Conservation (phyloP, 1,284 basidiomycete genomes). For the Irpex sp. region DNA sequence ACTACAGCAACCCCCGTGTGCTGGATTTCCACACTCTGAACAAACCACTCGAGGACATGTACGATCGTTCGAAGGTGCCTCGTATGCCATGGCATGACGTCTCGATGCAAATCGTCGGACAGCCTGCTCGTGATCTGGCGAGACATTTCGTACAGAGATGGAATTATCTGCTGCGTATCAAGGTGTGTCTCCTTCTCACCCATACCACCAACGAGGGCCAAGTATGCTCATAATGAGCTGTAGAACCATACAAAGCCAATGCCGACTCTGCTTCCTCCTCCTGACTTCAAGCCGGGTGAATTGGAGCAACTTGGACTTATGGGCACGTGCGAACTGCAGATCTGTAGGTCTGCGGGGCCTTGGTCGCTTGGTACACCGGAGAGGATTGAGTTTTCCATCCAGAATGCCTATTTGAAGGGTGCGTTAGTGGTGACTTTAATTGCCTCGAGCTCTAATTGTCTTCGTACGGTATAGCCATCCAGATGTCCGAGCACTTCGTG, state of each 20-base stretch:
- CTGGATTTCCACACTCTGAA: constrained; percentile 85
- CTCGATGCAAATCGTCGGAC: constrained; percentile 92
- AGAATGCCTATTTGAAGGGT: constrained; percentile 94
- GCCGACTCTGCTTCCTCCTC: constrained; percentile 93
- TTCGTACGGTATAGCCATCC: constrained; percentile 64
- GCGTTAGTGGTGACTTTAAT: constrained; percentile 13
- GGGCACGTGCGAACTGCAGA: constrained; percentile 96
- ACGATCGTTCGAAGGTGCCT: constrained; percentile 85
- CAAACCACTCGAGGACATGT: constrained; percentile 94
- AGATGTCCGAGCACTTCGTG: constrained; percentile 91
- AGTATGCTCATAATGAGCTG: too few relatives aligned
- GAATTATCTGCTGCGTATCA: constrained; percentile 90
- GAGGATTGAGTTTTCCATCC: constrained; percentile 89
- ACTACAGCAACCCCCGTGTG: constrained; percentile 90
- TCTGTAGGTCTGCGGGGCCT: constrained; percentile 92
- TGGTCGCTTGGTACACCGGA: constrained; percentile 94
- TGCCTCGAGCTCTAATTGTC: not conserved
- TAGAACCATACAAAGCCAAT: constrained; percentile 88
- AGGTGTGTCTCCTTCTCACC: too few relatives aligned
- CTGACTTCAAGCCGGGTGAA: constrained; percentile 87
- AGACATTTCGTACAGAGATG: constrained; percentile 96
- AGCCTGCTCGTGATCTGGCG: constrained; percentile 92
- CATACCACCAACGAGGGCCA: too few relatives aligned
- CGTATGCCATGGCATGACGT: constrained; percentile 99
- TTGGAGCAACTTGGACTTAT: constrained; percentile 81